Evolutionary conservation across 129 eudicot species (phyloP).

Genomic region (Logfia minima): DNA sequence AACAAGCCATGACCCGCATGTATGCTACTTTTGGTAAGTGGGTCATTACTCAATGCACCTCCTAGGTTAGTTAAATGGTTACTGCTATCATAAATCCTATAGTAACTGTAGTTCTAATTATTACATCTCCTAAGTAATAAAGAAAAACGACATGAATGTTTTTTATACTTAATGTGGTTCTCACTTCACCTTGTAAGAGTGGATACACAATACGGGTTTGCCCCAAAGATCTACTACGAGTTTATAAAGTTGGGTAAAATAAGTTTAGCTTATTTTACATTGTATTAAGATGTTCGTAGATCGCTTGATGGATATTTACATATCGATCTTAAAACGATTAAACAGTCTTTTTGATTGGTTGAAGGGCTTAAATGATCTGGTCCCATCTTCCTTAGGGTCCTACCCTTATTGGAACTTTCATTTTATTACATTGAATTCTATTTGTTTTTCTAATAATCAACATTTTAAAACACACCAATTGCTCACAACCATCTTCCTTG

Average conservation of each 20-base stretch:
- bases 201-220: neutral
- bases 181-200: neutral
- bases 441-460: neutral
- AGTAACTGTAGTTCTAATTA: neutral
- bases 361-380: neutral
- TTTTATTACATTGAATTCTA: neutral
- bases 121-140: neutral
- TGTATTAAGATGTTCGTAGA: too few species aligned
- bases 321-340: neutral
- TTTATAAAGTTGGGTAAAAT: too few species aligned
- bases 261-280: too few species aligned
- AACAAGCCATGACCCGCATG: neutral
- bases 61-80: neutral
- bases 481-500: too few species aligned
- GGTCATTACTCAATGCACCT: conserved; percentile 10
- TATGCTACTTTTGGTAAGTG: neutral
- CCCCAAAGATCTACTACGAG: too few species aligned
- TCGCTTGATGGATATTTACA: too few species aligned
- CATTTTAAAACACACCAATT: neutral
- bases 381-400: neutral
- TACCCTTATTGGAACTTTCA: neutral
- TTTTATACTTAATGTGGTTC: neutral
- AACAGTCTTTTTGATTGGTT: neutral
- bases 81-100: neutral
- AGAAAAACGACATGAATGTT: neutral